Evolutionary conservation across 2,329 filamentous ascomycete species (phyloP), one percentile per base, ranked within the genome.

Genomic region (Curvularia eragrostidis): DNA sequence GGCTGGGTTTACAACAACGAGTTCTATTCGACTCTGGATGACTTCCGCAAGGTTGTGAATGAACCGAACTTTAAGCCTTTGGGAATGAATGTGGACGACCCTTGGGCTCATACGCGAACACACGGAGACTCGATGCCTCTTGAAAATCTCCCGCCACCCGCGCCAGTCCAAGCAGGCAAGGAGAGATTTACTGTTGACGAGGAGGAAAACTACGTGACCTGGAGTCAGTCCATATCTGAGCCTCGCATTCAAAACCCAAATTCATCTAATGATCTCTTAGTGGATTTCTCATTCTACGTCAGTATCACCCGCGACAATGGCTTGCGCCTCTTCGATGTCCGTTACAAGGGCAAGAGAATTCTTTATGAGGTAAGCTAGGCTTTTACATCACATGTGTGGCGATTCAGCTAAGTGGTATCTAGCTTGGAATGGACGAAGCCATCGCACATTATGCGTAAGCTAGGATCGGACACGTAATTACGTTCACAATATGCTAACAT

Each of bases 221-320:
- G 43, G 43, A 47, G 43, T 47, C 4, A 32, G 43, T 21, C 9
- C 2, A 15, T 34, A 47, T 47, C 18, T 15, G 10, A 32, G 28
- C 5, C 18, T 47, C 10, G 5, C n/a, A 32, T 34, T 30, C 13
- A 47, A 7, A 21, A 3, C 9, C 18, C 9, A 34, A 2, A 47
- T 9, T 1, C 23, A 32, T 32, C 43, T 47, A 21, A 47, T 5
- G 28, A 6, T 21, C 8, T 32, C 32, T 12, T 34, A 47, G 43
- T 47, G 43, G 43, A 47, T 23, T 47, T 47, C n/a, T 47, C 43
- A 47, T 47, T 47, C 26, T 47, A 32, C n/a, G 43, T 47, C 3
- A 47, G 43, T 10, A 13, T 32, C 13, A 47, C 43, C 10, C 43
- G 43, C 18, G 43, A 47, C 26, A 47, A 47, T 7, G 43, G 43